These are phyloP conservation scores for Colletotrichum magnum DNA, from an alignment of 2,329 filamentous ascomycete species.

Conservation along the genomic window DNA sequence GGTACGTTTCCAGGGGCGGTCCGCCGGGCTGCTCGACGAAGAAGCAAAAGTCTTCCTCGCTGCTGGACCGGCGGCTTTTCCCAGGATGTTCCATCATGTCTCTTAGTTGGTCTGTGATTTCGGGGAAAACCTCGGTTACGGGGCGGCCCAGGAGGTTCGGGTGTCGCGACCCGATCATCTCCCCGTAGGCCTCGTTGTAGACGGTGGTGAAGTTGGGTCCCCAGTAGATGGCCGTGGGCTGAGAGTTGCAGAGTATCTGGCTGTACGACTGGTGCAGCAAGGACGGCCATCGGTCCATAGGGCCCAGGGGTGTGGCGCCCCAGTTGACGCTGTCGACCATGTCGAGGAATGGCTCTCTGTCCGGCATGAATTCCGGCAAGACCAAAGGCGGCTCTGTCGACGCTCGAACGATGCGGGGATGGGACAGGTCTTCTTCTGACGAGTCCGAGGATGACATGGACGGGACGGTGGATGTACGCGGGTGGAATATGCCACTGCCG, in stretches of 20 bases:
- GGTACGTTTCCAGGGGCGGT: conserved; percentile 61
- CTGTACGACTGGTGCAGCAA: conserved; percentile 61
- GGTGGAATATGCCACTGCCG: conserved; percentile 21
- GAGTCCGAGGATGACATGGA: conserved; percentile 17
- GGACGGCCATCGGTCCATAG: conserved; percentile 61
- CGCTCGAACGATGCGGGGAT: conserved; percentile 47
- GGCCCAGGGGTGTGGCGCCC: conserved; percentile 61
- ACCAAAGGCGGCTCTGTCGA: conserved; percentile 51
- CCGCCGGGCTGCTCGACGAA: conserved; percentile 60
- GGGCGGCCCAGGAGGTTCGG: conserved; percentile 73
- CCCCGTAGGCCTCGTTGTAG: conserved; percentile 77
- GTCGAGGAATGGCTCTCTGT: conserved; percentile 55
- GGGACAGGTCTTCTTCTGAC: conserved; percentile 20
- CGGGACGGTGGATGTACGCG: conserved; percentile 3
- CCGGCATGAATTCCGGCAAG: conserved; percentile 52
- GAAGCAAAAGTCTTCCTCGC: conserved; percentile 61
- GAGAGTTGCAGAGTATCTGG: conserved; percentile 59
- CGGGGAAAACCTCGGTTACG: conserved; percentile 58
- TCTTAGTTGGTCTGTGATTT: conserved; percentile 70
- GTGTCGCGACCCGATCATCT: conserved; percentile 75
- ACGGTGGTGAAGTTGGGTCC: conserved; percentile 73
- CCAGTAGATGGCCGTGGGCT: conserved; percentile 74
- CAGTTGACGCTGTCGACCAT: conserved; percentile 61
- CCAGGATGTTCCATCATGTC: conserved; percentile 52
- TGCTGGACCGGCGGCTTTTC: conserved; percentile 49